Evolutionary conservation across 1,139 yeast genomes (phyloP), one percentile per base, ranked within the genome.

Genomic region (Taiozyma sp.): DNA sequence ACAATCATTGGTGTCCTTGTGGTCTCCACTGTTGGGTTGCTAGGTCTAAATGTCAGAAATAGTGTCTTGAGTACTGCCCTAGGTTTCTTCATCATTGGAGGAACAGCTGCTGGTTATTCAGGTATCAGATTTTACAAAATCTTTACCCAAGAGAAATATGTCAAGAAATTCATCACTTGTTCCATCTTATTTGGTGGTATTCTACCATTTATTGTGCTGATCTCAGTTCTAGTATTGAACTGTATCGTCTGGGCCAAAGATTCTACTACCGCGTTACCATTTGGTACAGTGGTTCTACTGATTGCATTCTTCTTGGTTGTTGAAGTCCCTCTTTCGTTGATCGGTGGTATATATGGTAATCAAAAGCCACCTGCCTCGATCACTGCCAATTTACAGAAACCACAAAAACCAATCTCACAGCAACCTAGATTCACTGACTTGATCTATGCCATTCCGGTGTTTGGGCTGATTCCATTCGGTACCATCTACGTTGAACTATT

Each of bases 401-500:
- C 70, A 14, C 62, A 68, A 34, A 65, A 70, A 16, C 65, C 66
- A 29, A 64, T 75, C 16, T 76, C 80, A 11, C 59, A 54, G 29
- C 75, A 69, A 56, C 76, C 77, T 21, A 63, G 68, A 49, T 70
- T 70, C 54, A 63, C 69, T 51, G 63, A 62, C 24, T 54, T 52
- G n/a, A 16, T 39, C 9, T 57, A 57, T 46, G 44, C 56, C 3
- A 56, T 62, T 19, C 63, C 63, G 11, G 58, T 79, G 0, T 84
- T 84, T 59, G 96, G 96, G 1, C 53, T 83, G 43, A 74, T 86
- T 46, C 96, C 96, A 24, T 88, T 88, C 64, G 82, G 85, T 19
- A 82, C 88, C n/a, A 83, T 87, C 16, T 85, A 85, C 61, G 90
- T 87, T 48, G 96, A 89, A 64, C 71, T 89, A 54, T 71, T 83